These are phyloP conservation scores for Beauveria sp. DNA, from an alignment of 2,329 filamentous ascomycete species.

Conservation along the genomic window DNA sequence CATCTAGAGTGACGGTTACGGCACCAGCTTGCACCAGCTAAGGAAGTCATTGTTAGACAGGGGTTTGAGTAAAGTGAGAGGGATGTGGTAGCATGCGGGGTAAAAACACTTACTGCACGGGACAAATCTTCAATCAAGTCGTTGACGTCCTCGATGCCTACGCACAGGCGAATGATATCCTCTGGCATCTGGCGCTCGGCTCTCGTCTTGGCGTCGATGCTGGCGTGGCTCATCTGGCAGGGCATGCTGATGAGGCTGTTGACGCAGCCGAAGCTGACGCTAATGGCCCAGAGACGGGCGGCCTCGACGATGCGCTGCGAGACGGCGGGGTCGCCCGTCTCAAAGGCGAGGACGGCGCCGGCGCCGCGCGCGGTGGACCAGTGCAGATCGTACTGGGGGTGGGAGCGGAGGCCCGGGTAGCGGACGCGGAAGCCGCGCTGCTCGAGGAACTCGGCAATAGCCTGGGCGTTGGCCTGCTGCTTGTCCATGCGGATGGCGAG, in stretches of 20 bases:
- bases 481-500: constrained; percentile 97
- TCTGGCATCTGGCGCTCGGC: constrained; percentile 87
- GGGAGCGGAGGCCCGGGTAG: constrained; percentile 87
- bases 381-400: constrained; percentile 94
- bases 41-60: constrained; percentile 17
- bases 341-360: constrained; percentile 90
- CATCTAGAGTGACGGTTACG: constrained; percentile 76
- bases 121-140: constrained; percentile 91
- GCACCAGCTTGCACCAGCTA: constrained; percentile 91
- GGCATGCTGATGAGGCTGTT: constrained; percentile 99
- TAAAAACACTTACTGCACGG: constrained; percentile 63
- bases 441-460: constrained; percentile 89
- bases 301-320: constrained; percentile 93
- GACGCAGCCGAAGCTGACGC: constrained; percentile 94
- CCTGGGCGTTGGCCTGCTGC: constrained; percentile 86
- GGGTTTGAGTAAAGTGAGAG: no score
- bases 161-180: constrained; percentile 90
- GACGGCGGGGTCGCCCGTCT: constrained; percentile 77
- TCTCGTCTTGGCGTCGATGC: constrained; percentile 91
- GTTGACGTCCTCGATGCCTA: constrained; percentile 88
- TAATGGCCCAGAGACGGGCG: constrained; percentile 86
- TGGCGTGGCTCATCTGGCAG: constrained; percentile 98
- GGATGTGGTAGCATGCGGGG: not conserved
- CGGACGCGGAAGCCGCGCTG: constrained; percentile 86
- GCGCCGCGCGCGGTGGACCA: constrained; percentile 92